Base-by-base conservation (phyloP, 2,329 filamentous ascomycete species). In the Raffaelea ambrosiae region DNA sequence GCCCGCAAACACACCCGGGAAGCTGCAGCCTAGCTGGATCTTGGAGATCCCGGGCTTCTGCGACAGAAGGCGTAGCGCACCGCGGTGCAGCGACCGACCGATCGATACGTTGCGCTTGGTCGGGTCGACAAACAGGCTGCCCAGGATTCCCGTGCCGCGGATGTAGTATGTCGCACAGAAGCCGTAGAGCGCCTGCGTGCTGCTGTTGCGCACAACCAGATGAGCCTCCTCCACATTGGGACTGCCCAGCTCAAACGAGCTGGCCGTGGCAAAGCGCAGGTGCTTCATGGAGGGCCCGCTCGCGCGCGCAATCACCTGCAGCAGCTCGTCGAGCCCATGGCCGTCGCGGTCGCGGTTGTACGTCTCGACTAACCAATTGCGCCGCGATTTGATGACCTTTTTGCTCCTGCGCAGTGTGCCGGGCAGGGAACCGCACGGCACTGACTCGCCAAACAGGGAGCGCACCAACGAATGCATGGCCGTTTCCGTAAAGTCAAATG, bases 401-500 rank as follows among this genome's bases (percentile, higher is more conserved):
- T 89, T 86, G 61, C 84, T 94, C 65, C 91, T 91, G 49, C 86
- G 82, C 54, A 95, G 77, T 0, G 88, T 91, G 1, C 90, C 80
- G 0, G 80, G 80, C 47, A 84, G 69, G 1, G 76, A 80, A 1
- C 79, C 80, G 26, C 70, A 69, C 0, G 80, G 77, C 10, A 68
- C 65, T 47, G 76, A 73, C 51, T 94, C 87, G 10, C 90, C 90
- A 57, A 91, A 91, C 0, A 96, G 68, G 0, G 88, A 85, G 50
- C 88, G 83, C 18, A 94, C 88, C 4, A 95, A 70, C 1, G 89
- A 87, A 51, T 85, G 83, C 68, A 96, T 79, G 18, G 91, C 89
- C 8, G 86, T 91, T 58, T 96, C 91, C 1, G 91, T 96, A 59
- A 95, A 96, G 66, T 96, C 90, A 63, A 94, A 96, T 0, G 90